Percentiles rank a stretch among this genome's conserved stretches.
Conservation (phyloP, 192 early-diverging fungal genomes). For the Coemansia guatemalensis region DNA sequence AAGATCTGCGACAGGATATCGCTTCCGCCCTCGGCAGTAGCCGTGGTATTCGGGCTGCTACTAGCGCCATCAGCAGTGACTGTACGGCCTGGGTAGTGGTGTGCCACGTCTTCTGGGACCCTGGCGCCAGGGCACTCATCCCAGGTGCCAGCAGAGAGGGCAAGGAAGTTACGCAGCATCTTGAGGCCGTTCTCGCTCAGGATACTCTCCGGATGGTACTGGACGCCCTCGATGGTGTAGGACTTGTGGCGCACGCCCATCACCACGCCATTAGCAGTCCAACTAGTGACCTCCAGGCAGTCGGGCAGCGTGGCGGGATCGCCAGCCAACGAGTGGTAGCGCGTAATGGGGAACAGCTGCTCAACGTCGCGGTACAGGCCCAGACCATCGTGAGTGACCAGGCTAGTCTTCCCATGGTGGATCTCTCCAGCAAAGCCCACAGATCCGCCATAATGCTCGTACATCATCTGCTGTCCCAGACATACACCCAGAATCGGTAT, state of each 20-base stretch:
- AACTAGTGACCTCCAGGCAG: slow-evolving; percentile 82
- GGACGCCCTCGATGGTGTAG: slow-evolving; percentile 91
- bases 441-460: slow-evolving; percentile 89
- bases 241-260: slow-evolving; percentile 95
- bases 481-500: slow-evolving; percentile 97
- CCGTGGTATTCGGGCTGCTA: not conserved
- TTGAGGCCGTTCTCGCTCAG: slow-evolving; percentile 86
- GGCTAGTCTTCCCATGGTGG: slow-evolving; percentile 93
- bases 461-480: slow-evolving; percentile 98
- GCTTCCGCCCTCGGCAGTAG: slow-evolving; percentile 24
- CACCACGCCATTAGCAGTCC: slow-evolving; percentile 77
- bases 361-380: slow-evolving; percentile 84
- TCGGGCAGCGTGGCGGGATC: slow-evolving; percentile 78
- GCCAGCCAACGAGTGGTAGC: slow-evolving; percentile 97
- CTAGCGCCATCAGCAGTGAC: not conserved
- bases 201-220: slow-evolving; percentile 98
- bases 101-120: slow-evolving; percentile 15
- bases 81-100: slow-evolving; percentile 26
- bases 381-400: slow-evolving; percentile 87
- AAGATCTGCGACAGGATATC: slow-evolving; percentile 84
- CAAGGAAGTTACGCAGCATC: slow-evolving; percentile 91
- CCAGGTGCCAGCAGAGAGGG: slow-evolving; percentile 87
- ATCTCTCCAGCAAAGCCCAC: slow-evolving; percentile 95
- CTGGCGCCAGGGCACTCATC: slow-evolving; percentile 57
- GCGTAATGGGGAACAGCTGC: slow-evolving; percentile 84